A percentile compares a stretch with the other conserved stretches of the same genome.
Conservation (phyloP, 108 stramenopile genomes). For the Conticribra guillardii region DNA sequence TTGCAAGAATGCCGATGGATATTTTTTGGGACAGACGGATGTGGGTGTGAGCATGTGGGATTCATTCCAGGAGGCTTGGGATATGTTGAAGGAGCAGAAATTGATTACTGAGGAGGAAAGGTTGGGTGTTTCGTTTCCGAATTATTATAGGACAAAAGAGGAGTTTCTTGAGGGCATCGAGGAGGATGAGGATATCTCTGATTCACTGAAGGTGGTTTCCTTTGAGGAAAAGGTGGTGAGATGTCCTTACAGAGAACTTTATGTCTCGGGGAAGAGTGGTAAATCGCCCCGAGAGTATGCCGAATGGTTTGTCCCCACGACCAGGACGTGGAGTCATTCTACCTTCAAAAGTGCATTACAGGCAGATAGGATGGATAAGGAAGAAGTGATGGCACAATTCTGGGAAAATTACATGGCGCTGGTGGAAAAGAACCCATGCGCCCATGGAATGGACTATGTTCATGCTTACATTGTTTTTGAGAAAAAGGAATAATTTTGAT, state of each 20-base stretch:
- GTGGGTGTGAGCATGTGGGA: constrained; percentile 55
- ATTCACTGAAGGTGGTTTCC: constrained; percentile 32
- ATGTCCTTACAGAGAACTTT: constrained; percentile 55
- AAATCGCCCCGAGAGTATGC: constrained; percentile 42
- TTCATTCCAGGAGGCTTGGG: constrained; percentile 47
- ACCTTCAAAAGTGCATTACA: constrained; percentile 45
- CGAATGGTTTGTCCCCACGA: constrained; percentile 46
- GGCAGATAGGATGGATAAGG: constrained; percentile 31
- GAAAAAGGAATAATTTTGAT: constrained; percentile 44
- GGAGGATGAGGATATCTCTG: constrained; percentile 10
- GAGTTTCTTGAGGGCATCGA: constrained; percentile 51
- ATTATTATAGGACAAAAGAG: constrained; percentile 53
- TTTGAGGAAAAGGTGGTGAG: constrained; percentile 49
- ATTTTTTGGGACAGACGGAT: constrained; percentile 60
- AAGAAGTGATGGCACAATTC: constrained; percentile 48
- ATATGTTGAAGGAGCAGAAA: constrained; percentile 38
- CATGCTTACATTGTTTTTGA: constrained; percentile 56
- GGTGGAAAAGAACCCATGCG: constrained; percentile 44
- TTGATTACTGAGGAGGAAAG: constrained; percentile 51
- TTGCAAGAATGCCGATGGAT: constrained; percentile 46
- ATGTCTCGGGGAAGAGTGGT: constrained; percentile 23
- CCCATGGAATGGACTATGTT: constrained; percentile 66
- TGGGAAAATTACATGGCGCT: constrained; percentile 50
- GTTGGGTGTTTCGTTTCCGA: constrained; percentile 54
- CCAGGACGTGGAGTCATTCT: constrained; percentile 48